Conservation (phyloP, 176 grass and related monocot species). For the Musa troglodytarum region DNA sequence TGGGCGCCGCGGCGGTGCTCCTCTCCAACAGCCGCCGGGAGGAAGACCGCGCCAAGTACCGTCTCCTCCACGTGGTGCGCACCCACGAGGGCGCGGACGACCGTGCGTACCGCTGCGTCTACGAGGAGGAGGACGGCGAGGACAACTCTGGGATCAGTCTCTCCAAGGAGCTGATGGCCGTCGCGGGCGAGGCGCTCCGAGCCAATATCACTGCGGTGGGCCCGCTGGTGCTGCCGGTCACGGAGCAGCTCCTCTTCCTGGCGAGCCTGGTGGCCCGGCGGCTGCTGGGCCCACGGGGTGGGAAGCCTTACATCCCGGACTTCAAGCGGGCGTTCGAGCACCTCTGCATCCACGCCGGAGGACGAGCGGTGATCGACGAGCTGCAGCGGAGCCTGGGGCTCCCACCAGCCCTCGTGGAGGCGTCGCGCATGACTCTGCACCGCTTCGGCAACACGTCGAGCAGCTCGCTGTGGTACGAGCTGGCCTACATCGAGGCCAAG, state of each 20-base stretch:
- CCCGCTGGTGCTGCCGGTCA: constrained; percentile 10
- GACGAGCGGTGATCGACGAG: constrained; percentile 59
- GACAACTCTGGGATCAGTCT: constrained; percentile 8
- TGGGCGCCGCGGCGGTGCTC: constrained; percentile 10
- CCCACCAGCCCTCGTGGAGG: neutral
- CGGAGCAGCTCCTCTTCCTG: constrained; percentile 15
- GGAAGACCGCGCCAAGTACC: neutral
- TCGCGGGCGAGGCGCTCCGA: constrained; percentile 13
- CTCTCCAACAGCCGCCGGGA: constrained; percentile 10
- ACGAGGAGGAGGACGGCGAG: constrained; percentile 10
- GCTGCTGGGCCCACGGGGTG: neutral
- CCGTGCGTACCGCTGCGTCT: constrained; percentile 8
- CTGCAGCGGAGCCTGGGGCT: constrained; percentile 57
- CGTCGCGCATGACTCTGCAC: constrained; percentile 6
- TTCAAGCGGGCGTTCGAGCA: constrained; percentile 92
- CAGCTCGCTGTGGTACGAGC: constrained; percentile 8
- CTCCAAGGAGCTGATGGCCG: constrained; percentile 14
- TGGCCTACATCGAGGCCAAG: neutral
- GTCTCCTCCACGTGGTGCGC: constrained; percentile 5
- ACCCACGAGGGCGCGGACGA: constrained; percentile 14
- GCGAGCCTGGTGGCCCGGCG: neutral
- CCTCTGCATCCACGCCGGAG: constrained; percentile 89
- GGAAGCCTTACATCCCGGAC: constrained; percentile 56
- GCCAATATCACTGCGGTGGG: constrained; percentile 12
- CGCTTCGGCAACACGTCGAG: constrained; percentile 11